phyloP scores from a whole-genome alignment of 352 stramenopile species.

The Peronospora farinosa region DNA sequence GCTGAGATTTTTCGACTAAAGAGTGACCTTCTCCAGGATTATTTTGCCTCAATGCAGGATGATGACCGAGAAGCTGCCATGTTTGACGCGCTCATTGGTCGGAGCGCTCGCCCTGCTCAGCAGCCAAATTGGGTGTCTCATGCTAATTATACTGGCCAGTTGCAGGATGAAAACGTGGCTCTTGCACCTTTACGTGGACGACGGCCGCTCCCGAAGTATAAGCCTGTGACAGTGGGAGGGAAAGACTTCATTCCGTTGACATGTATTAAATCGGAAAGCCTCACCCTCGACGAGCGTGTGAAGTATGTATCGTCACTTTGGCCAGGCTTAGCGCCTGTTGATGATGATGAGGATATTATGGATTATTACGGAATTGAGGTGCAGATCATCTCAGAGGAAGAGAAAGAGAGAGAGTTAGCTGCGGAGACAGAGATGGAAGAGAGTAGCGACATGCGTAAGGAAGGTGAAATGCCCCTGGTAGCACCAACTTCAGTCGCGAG shows the following conservation, averaged over 20 bases:
- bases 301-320: conserved; percentile 68
- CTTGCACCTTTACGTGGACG: conserved; percentile 2
- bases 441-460: conserved; percentile 1
- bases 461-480: not conserved
- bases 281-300: conserved; percentile 52
- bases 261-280: conserved; percentile 27
- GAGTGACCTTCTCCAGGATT: conserved; percentile 53
- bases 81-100: conserved; percentile 30
- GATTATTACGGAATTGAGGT: conserved; percentile 76
- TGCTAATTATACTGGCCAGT: not conserved
- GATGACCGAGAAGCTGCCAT: conserved; percentile 32
- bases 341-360: conserved; percentile 68
- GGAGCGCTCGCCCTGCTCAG: conserved; percentile 14
- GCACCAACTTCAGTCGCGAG: conserved; percentile 1
- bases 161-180: conserved; percentile 10
- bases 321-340: conserved; percentile 52
- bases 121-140: conserved; percentile 5
- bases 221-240: conserved; percentile 35
- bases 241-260: conserved; percentile 42
- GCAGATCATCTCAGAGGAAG: conserved; percentile 60
- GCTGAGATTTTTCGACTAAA: conserved; percentile 70
- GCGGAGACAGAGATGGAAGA: conserved; percentile 7
- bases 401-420: conserved; percentile 37
- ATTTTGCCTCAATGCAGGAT: conserved; percentile 33
- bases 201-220: conserved; percentile 43